Evolutionary conservation across 2,329 filamentous ascomycete genomes (phyloP).

Genomic region (Nannizzia gypsea): DNA sequence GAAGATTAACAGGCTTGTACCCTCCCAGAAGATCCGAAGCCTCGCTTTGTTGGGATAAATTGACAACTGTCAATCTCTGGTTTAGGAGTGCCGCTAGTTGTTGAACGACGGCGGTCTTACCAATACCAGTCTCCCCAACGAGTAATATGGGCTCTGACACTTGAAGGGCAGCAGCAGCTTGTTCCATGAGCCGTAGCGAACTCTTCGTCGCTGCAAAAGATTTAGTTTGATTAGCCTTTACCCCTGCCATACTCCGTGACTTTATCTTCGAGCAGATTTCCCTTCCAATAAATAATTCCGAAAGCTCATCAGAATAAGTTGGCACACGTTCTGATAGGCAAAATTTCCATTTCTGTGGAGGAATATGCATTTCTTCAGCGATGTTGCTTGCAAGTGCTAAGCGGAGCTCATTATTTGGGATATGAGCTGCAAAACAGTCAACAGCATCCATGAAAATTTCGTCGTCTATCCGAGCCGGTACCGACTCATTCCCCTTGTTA

Average conservation of each 20-base stretch:
- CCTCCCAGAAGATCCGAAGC: constrained; percentile 90
- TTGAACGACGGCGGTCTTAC: constrained; percentile 93
- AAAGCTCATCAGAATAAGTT: constrained; percentile 50
- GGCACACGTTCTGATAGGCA: constrained; percentile 64
- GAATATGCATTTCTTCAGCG: constrained; percentile 76
- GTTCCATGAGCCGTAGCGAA: constrained; percentile 73
- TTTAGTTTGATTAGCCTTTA: constrained; percentile 34
- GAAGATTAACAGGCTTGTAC: constrained; percentile 88
- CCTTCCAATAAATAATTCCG: constrained; percentile 53
- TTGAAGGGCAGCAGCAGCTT: constrained; percentile 70
- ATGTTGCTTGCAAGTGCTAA: constrained; percentile 48
- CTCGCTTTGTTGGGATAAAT: constrained; percentile 95
- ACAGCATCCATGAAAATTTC: constrained; percentile 87
- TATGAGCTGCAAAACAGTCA: constrained; percentile 79
- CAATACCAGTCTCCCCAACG: constrained; percentile 97
- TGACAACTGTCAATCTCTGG: constrained; percentile 81
- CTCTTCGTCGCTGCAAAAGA: constrained; percentile 81
- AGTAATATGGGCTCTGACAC: constrained; percentile 81
- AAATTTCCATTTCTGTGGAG: constrained; percentile 68
- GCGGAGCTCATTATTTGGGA: constrained; percentile 54
- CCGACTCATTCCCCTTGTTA: constrained; percentile 55
- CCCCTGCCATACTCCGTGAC: constrained; percentile 27
- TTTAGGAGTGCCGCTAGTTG: constrained; percentile 76
- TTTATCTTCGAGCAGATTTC: constrained; percentile 48
- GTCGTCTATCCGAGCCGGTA: constrained; percentile 60